Base-by-base conservation (phyloP, 805 yeast species). In the Zygoascus bituminiphila region DNA sequence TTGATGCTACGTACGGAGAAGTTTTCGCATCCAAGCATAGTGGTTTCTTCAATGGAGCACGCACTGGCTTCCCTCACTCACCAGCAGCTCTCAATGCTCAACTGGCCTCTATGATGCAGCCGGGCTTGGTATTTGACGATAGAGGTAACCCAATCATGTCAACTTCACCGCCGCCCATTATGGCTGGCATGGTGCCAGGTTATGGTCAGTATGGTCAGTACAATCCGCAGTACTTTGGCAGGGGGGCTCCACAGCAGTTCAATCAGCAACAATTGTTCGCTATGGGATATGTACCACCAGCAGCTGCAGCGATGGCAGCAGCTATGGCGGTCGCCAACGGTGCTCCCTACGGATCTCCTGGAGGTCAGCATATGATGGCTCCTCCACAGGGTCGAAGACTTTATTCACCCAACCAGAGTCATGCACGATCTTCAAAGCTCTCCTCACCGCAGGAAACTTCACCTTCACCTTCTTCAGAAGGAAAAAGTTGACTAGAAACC, bases 1-100 rank as follows among this genome's bases (percentile, higher is more conserved):
- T 78, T 40, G 79, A 76, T 49, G 45, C 44, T 26, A 71, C 82
- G 1, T 78, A 78, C 63, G 74, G 71, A 48, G 64, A 69, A 15
- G 62, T 76, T 36, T 79, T 80, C 64, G 76, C 81, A 2, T 25
- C 42, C 5, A 20, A 44, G 41, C 45, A 37, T 44, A 17, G 23
- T 19, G 41, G n/a, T 6, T 35, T 20, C 33, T 23, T n/a, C 21
- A 38, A 24, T 7, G 26, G 35, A 10, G 40, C 38, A 19, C 25
- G 46, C 9, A 48, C 26, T 7, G 42, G 25, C 23, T 45, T 33
- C 38, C 42, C 50, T 7, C 42, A 29, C 12, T 51, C 57, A 12
- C 56, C 54, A 29, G 40, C 42, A 15, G 44, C 40, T 7, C 24
- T 49, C 12, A 29, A 45, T n/a, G 44, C 50, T 14, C 35, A 45